Base-by-base conservation (phyloP, 305 asterid genomes). In the Stenogyne calaminthoides region DNA sequence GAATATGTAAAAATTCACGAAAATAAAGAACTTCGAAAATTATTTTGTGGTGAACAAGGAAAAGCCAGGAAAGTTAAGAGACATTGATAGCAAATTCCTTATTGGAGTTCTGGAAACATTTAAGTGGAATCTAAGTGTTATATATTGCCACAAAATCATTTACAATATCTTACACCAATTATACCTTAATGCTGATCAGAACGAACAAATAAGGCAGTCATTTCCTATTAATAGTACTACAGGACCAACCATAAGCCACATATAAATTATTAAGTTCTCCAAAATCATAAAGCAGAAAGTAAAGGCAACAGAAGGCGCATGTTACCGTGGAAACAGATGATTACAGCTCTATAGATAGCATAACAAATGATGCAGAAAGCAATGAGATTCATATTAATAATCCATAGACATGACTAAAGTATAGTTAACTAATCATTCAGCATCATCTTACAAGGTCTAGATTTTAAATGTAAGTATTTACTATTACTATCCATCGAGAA, bases 41-140 rank as follows among this genome's bases (percentile, higher is more conserved):
- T 54, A 46, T 57, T 70, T 40, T 22, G 58, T 32, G 46, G 55
- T 61, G 64, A 62, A 70, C 44, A 56, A 47, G 27, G 59, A 16
- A 27, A 44, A 14, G 16, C 57, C 59, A 19, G 62, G 56, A 67
- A 39, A 14, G 19, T 29, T 51, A 25, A 37, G 32, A 27, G 52
- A 44, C 70, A 7, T 9, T 64, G 32, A 64, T 54, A 11, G 29
- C 44, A 70, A 18, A 52, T 54, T 64, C 65, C 42, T 27, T 52
- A 57, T 52, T 60, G 20, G 12, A 15, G 42, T 55, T 27, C 7
- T 44, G n/a, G 40, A n/a, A 25, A n/a, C 9, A 59, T 32, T 55
- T 20, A 20, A 19, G 60, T 32, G n/a, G 20, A 55, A 55, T 55
- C 60, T 8, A 10, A 55, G 60, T 34, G 20, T 55, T 55, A n/a